Percentiles rank a stretch among this genome's conserved stretches.
phyloP scores from a whole-genome alignment of 2,329 filamentous ascomycete genomes.

The Pseudogymnoascus pannorum region DNA sequence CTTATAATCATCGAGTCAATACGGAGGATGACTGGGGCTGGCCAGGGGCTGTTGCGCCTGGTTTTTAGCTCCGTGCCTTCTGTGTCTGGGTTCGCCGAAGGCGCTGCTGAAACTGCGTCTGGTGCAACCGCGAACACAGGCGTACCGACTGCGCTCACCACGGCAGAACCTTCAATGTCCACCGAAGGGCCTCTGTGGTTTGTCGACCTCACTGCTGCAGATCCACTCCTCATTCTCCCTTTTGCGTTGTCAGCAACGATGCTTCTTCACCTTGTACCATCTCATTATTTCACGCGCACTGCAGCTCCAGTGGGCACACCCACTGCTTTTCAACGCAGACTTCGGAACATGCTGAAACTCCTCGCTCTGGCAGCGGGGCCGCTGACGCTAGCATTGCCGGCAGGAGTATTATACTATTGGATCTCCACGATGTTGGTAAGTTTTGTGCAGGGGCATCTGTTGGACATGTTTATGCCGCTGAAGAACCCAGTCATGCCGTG shows the following conservation, averaged over 20 bases:
- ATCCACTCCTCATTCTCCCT: conserved; percentile 44
- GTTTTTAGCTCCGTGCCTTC: conserved; percentile 17
- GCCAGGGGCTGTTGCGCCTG: conserved; percentile 34
- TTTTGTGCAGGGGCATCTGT: conserved; percentile 32
- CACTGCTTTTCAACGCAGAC: conserved; percentile 20
- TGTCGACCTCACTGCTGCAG: conserved; percentile 45
- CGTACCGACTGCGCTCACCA: conserved; percentile 19
- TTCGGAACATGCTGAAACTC: conserved; percentile 30
- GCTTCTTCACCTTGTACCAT: conserved; percentile 37
- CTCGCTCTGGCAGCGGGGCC: conserved; percentile 36
- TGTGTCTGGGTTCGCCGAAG: not conserved
- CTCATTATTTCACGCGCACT: conserved; percentile 13
- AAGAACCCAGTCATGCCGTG: conserved; percentile 27
- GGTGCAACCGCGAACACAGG: conserved; percentile 11
- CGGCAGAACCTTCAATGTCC: conserved; percentile 42
- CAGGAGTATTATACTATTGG: conserved; percentile 43
- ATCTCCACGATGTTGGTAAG: conserved; percentile 37
- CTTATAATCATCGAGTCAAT: conserved; percentile 40
- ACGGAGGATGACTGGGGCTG: conserved; percentile 38
- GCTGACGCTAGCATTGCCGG: conserved; percentile 33
- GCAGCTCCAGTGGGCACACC: conserved; percentile 7
- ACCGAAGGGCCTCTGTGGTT: conserved; percentile 56
- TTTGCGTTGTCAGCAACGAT: conserved; percentile 41
- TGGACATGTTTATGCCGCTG: conserved; percentile 35
- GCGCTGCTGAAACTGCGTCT: not conserved